Percentiles rank a stretch among this genome's conserved stretches.
Evolutionary conservation across 2,329 filamentous ascomycete species (phyloP).

Genomic region (Diaporthe citriasiana): DNA sequence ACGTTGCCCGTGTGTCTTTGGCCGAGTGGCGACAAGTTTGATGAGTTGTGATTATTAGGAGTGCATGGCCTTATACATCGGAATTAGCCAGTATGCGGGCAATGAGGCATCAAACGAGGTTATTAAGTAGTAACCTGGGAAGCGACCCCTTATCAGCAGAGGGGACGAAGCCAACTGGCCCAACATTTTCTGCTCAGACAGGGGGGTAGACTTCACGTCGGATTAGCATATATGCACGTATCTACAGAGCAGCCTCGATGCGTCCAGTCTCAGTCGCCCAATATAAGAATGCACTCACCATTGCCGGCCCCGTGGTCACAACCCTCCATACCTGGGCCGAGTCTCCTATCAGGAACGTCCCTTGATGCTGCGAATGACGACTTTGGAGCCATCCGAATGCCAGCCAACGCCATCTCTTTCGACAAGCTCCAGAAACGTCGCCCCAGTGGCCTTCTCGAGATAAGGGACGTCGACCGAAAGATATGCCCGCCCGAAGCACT

Average conservation of each 20-base stretch:
- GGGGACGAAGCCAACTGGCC: conserved; percentile 12
- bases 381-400: conserved; percentile 79
- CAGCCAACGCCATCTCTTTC: conserved; percentile 84
- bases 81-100: conserved; percentile 26
- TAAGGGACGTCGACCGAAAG: conserved; percentile 77
- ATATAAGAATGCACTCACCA: conserved; percentile 32
- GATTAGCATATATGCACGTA: conserved; percentile 22
- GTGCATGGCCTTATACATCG: background rate
- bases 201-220: background rate
- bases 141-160: background rate
- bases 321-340: background rate
- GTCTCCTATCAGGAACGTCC: conserved; percentile 50
- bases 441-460: conserved; percentile 77
- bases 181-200: background rate
- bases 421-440: conserved; percentile 79
- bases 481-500: conserved; percentile 89
- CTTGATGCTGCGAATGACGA: conserved; percentile 79
- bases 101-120: background rate
- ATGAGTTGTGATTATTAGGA: background rate
- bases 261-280: background rate
- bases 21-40: conserved; percentile 18
- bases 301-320: background rate
- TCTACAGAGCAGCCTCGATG: conserved; percentile 20
- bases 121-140: background rate
- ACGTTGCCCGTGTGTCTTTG: background rate